Conservation (phyloP, 2,329 filamentous ascomycete genomes). For the Gliomastix tumulicola region DNA sequence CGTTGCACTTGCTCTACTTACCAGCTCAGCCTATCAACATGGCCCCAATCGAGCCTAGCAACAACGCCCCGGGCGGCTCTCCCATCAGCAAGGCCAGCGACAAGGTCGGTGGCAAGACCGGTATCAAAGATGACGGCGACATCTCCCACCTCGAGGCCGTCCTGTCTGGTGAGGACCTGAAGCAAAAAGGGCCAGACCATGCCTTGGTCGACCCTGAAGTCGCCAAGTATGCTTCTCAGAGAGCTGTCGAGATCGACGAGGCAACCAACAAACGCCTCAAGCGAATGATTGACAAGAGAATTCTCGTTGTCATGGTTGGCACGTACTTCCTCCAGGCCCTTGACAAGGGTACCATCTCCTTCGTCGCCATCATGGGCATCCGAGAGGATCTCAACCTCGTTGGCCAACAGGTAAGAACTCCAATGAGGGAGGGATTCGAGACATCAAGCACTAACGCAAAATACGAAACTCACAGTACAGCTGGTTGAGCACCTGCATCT, state of each 20-base stretch:
- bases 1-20: too few relatives aligned
- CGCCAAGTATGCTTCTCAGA: not conserved
- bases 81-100: too few relatives aligned
- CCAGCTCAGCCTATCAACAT: too few relatives aligned
- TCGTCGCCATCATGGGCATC: slow-evolving; percentile 58
- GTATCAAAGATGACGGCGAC: too few relatives aligned
- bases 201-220: not conserved
- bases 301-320: slow-evolving; percentile 63
- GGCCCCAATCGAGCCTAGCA: too few relatives aligned
- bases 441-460: too few relatives aligned
- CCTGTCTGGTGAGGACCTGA: not conserved
- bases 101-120: too few relatives aligned
- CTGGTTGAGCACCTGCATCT: slow-evolving; percentile 70
- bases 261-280: slow-evolving; percentile 56
- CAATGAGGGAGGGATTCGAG: too few relatives aligned
- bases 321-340: slow-evolving; percentile 69
- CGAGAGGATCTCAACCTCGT: slow-evolving; percentile 38
- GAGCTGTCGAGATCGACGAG: slow-evolving; percentile 42
- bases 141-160: not conserved
- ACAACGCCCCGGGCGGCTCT: too few relatives aligned
- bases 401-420: slow-evolving; percentile 19
- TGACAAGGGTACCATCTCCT: slow-evolving; percentile 61
- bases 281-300: slow-evolving; percentile 58
- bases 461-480: slow-evolving; percentile 44
- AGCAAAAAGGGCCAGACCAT: not conserved